Evolutionary conservation across 306 rosid genomes (phyloP).

Genomic region (Pyrus pyrifolia): DNA sequence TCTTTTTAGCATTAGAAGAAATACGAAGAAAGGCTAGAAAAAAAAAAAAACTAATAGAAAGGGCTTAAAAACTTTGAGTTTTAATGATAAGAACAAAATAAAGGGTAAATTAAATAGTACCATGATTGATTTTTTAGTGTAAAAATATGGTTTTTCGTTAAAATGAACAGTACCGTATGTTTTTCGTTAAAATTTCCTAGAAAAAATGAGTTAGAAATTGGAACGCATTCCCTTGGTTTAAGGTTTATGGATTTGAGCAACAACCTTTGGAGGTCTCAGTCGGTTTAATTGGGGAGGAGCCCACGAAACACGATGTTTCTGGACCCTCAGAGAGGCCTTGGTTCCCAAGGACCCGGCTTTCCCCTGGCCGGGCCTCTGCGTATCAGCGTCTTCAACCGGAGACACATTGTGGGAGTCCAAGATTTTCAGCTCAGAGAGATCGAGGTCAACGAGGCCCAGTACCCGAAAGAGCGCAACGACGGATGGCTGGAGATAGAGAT

Average conservation of each 20-base stretch:
- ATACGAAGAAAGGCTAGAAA: no score
- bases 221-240: background rate
- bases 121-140: no score
- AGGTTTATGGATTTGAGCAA: conserved; percentile 29
- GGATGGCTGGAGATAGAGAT: conserved; percentile 67
- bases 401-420: conserved; percentile 1
- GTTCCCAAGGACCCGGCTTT: conserved; percentile 1
- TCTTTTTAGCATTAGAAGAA: background rate
- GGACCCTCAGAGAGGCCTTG: conserved; percentile 8
- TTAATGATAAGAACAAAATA: no score
- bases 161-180: no score
- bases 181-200: no score
- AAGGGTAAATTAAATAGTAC: no score
- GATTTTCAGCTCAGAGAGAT: background rate
- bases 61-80: no score
- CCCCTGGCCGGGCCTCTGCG: conserved; percentile 41
- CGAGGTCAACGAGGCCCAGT: background rate
- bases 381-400: conserved; percentile 7
- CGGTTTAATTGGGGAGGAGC: conserved; percentile 37
- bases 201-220: no score
- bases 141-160: no score
- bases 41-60: no score
- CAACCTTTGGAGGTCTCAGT: conserved; percentile 43
- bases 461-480: conserved; percentile 38
- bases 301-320: conserved; percentile 19